phyloP scores from a whole-genome alignment of 1,139 yeast species.

The Geotrichum aggregatum region DNA sequence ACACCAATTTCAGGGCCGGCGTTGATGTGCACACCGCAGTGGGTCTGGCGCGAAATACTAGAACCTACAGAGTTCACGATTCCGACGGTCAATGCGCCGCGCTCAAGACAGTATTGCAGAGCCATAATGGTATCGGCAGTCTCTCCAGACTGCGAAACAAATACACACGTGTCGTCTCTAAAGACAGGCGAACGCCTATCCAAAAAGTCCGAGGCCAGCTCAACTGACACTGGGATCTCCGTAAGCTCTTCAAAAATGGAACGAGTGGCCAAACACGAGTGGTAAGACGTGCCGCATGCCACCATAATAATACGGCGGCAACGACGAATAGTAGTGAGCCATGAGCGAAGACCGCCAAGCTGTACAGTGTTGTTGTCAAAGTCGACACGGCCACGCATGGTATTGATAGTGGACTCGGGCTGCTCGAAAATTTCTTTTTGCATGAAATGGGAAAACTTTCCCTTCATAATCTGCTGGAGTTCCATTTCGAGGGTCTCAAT shows the following conservation, averaged over 20 bases:
- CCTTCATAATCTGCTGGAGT: conserved; percentile 96
- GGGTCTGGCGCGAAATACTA: conserved; percentile 89
- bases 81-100: conserved; percentile 97
- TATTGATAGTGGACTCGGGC: conserved; percentile 95
- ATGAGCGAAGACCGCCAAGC: conserved; percentile 85
- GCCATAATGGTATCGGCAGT: conserved; percentile 98
- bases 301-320: conserved; percentile 96
- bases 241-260: conserved; percentile 94
- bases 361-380: conserved; percentile 72
- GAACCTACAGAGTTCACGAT: conserved; percentile 95
- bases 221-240: conserved; percentile 93
- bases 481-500: conserved; percentile 97
- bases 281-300: conserved; percentile 99
- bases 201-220: conserved; percentile 93
- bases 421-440: conserved; percentile 98
- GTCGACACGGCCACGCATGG: conserved; percentile 99
- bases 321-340: conserved; percentile 84
- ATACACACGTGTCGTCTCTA: conserved; percentile 95
- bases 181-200: conserved; percentile 95
- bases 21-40: conserved; percentile 98
- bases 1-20: conserved; percentile 99
- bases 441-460: conserved; percentile 94
- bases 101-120: conserved; percentile 89
- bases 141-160: conserved; percentile 98
- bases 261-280: conserved; percentile 95